These are phyloP conservation scores for Zangia roseola DNA, from an alignment of 768 basidiomycete species.

Conservation along the genomic window DNA sequence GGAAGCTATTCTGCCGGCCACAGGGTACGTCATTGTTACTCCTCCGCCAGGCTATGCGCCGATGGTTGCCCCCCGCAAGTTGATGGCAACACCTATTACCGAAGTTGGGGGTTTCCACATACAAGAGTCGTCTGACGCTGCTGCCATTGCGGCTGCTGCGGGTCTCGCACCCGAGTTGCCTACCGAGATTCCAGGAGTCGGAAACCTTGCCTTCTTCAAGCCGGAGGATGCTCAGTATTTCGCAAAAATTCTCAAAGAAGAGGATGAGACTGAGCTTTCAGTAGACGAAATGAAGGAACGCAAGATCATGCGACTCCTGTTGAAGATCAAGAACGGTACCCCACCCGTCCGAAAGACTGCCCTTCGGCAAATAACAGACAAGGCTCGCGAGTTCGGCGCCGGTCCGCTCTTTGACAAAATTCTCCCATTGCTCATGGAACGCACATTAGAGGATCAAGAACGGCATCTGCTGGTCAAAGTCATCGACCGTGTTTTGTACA, in stretches of 20 bases:
- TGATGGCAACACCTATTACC: conserved; percentile 54
- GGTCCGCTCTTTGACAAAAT: conserved; percentile 99
- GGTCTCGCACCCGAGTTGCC: conserved; percentile 92
- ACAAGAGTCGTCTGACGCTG: conserved; percentile 91
- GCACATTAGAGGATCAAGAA: conserved; percentile 96
- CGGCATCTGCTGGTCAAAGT: conserved; percentile 98
- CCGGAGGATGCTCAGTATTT: conserved; percentile 98
- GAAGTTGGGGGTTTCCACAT: conserved; percentile 90
- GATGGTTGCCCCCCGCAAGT: conserved; percentile 59
- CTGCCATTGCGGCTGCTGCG: conserved; percentile 83
- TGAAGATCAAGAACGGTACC: conserved; percentile 99
- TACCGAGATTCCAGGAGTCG: conserved; percentile 97
- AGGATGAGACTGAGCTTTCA: conserved; percentile 88
- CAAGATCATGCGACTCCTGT: conserved; percentile 95
- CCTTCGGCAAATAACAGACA: conserved; percentile 97
- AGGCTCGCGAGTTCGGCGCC: conserved; percentile 97
- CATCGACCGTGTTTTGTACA: conserved; percentile 98
- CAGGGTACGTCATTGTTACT: conserved; percentile 88
- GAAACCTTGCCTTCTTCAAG: conserved; percentile 97
- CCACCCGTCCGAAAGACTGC: conserved; percentile 98
- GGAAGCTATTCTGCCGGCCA: conserved; percentile 80
- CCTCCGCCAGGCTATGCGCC: conserved; percentile 94
- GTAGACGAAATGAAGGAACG: conserved; percentile 99
- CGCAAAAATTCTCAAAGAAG: conserved; percentile 91
- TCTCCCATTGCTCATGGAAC: conserved; percentile 95